Evolutionary conservation across 1,139 yeast species (phyloP), one percentile per base, ranked within the genome.

Genomic region (Candida dubliniensis): DNA sequence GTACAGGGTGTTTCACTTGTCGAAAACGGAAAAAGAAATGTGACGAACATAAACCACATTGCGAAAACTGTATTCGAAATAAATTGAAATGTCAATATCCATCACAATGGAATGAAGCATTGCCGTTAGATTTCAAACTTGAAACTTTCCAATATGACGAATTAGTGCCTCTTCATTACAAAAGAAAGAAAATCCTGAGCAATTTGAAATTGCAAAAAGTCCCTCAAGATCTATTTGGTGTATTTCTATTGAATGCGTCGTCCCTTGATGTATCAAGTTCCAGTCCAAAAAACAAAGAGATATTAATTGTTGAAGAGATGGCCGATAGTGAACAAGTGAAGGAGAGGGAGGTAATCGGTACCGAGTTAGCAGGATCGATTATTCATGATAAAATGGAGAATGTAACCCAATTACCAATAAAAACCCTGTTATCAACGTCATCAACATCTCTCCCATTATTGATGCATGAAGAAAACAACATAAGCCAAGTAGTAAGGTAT

Each of bases 41-140:
- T 47, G 68, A 64, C 45, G 68, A 64, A 46, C 42, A 43, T 6
- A 60, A 56, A 37, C 69, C 69, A 1, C 40, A 40, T 8, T 64
- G 69, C 50, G 50, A 52, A 4, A 54, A 46, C 33, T 64, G 69
- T 31, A 30, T 46, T n/a, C 23, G 49, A 34, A 46, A 46, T 34
- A 34, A 34, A 23, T 35, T 46, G 11, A 34, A 41, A 34, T 46
- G 49, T 36, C 29, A 39, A 9, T 46, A 41, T 32, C 49, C 49
- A 4, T 13, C 31, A 3, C 31, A 31, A 12, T 14, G 14, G 8
- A 32, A 36, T 13, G 47, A 46, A 24, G 34, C 40, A n/a, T 23
- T 43, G 12, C 49, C 49, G 5, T 11, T 14, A n/a, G 25, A 40
- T 25, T 46, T 46, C 23, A 26, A 34, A 8, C 30, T 46, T 14